A percentile compares a stretch with the other conserved stretches of the same genome.
Conservation (phyloP, 805 yeast genomes). For the Candida ipomoeae region DNA sequence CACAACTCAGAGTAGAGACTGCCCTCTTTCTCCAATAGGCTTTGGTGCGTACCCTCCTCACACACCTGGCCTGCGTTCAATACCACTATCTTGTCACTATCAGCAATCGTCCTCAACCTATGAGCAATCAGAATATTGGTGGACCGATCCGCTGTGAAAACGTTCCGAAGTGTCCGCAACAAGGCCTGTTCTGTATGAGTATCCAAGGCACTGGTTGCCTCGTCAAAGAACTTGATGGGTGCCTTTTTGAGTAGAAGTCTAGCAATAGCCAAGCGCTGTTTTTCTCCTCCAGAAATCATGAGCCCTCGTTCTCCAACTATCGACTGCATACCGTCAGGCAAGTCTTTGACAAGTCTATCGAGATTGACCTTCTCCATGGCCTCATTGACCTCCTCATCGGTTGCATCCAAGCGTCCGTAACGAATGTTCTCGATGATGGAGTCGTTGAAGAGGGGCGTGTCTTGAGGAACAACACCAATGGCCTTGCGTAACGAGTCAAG, state of each 20-base stretch:
- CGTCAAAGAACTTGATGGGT: slow-evolving; percentile 91
- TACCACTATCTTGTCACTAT: slow-evolving; percentile 89
- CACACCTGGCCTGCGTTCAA: slow-evolving; percentile 70
- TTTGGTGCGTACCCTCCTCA: slow-evolving; percentile 83
- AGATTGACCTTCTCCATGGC: slow-evolving; percentile 72
- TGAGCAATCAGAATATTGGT: slow-evolving; percentile 94
- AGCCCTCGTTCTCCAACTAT: slow-evolving; percentile 96
- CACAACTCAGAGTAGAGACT: slow-evolving; percentile 80
- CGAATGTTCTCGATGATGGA: slow-evolving; percentile 82
- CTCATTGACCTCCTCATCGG: slow-evolving; percentile 62
- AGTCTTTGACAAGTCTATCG: slow-evolving; percentile 52
- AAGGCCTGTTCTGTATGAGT: slow-evolving; percentile 92
- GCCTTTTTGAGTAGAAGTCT: slow-evolving; percentile 81
- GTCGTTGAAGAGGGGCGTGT: slow-evolving; percentile 92
- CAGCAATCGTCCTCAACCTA: slow-evolving; percentile 87
- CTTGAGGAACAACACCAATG: slow-evolving; percentile 96
- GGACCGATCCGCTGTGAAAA: slow-evolving; percentile 51
- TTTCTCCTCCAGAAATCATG: slow-evolving; percentile 99
- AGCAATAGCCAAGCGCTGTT: slow-evolving; percentile 91
- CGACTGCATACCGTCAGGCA: slow-evolving; percentile 83
- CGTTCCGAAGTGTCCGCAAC: slow-evolving; percentile 63
- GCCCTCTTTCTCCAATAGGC: slow-evolving; percentile 47
- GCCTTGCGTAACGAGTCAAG: slow-evolving; percentile 67
- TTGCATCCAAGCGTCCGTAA: slow-evolving; percentile 74
- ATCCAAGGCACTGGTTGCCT: slow-evolving; percentile 94